Evolutionary conservation across 1,284 basidiomycete genomes (phyloP).

Genomic region (Malassezia pachydermatis): DNA sequence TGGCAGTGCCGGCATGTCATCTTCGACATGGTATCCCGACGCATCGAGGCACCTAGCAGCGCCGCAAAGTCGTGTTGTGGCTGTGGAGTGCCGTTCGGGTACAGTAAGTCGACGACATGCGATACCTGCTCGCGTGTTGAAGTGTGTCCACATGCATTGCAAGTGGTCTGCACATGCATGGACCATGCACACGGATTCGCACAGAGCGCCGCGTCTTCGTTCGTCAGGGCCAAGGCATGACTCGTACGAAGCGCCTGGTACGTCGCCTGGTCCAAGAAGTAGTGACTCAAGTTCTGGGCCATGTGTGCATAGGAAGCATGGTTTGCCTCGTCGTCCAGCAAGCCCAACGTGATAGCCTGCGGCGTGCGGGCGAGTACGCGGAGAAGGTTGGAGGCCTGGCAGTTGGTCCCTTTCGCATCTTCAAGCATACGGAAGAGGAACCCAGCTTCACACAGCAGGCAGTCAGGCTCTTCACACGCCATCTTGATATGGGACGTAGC

Average conservation of each 20-base stretch:
- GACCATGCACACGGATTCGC: slow-evolving; percentile 20
- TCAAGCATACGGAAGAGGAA: slow-evolving; percentile 92
- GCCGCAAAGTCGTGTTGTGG: slow-evolving; percentile 58
- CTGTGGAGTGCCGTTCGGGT: slow-evolving; percentile 59
- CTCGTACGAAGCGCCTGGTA: slow-evolving; percentile 21
- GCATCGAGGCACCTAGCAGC: slow-evolving; percentile 65
- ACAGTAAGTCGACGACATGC: slow-evolving; percentile 64
- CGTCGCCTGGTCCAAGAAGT: slow-evolving; percentile 60
- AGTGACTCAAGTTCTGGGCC: slow-evolving; percentile 89
- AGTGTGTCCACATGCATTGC: slow-evolving; percentile 68
- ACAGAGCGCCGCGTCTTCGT: slow-evolving; percentile 2
- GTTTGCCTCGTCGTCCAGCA: slow-evolving; percentile 71
- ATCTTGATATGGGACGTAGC: slow-evolving; percentile 79
- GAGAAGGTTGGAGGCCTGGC: slow-evolving; percentile 92
- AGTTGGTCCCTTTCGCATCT: slow-evolving; percentile 85
- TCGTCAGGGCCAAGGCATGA: not conserved
- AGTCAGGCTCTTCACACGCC: slow-evolving; percentile 73
- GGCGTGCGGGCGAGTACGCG: slow-evolving; percentile 67
- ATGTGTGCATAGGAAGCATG: slow-evolving; percentile 68
- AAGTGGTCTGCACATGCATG: slow-evolving; percentile 53
- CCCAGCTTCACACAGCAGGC: slow-evolving; percentile 86
- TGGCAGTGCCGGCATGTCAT: slow-evolving; percentile 70
- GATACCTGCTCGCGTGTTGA: slow-evolving; percentile 47
- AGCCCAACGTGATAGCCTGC: slow-evolving; percentile 73
- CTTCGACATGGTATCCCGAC: slow-evolving; percentile 72